Evolutionary conservation across 2,329 filamentous ascomycete genomes (phyloP), one percentile per base, ranked within the genome.

Genomic region (Gnomoniopsis sp.): DNA sequence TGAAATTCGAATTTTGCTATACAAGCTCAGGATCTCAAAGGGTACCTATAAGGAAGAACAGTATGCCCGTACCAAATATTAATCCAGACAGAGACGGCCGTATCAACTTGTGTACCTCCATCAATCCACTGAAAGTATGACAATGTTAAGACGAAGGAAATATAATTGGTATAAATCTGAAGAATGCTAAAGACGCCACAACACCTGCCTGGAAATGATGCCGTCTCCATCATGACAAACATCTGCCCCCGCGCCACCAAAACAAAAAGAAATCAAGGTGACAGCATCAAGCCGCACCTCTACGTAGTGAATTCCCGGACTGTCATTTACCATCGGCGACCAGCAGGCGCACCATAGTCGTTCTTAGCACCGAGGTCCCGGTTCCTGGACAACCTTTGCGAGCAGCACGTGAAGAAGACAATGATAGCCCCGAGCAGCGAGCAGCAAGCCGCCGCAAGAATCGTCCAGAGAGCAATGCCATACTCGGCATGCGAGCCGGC

Each of bases 371-470:
- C 33, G 19, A 57, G 57, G 23, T 71, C 71, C 62, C 73, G 72
- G 44, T 71, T 68, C 60, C 72, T 71, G 64, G 74, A 74, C 65
- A 75, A 49, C n/a, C 81, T 73, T 10, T 77, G 74, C 56, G 77
- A 78, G 72, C 80, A 87, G 78, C 85, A 88, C 7, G 83, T 84
- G 64, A 87, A 74, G 65, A 88, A 80, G 58, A 88, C 78, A 52
- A 88, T 64, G 55, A 85, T 62, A 21, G 80, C 79, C 10, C 78
- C 85, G 26, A 87, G 59, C 54, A 88, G 76, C 21, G 79, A 73
- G 64, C 78, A 76, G 60, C 86, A 73, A 62, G 82, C 82, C 2
- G 80, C 79, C 8, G 73, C 84, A 15, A 88, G 74, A 1, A 82
- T 71, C 11, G 82, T 81, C 85, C 85, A 89, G 46, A 86, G 78